Evolutionary conservation across 2,329 filamentous ascomycete genomes (phyloP).

Genomic region (Colletotrichum trifolii): DNA sequence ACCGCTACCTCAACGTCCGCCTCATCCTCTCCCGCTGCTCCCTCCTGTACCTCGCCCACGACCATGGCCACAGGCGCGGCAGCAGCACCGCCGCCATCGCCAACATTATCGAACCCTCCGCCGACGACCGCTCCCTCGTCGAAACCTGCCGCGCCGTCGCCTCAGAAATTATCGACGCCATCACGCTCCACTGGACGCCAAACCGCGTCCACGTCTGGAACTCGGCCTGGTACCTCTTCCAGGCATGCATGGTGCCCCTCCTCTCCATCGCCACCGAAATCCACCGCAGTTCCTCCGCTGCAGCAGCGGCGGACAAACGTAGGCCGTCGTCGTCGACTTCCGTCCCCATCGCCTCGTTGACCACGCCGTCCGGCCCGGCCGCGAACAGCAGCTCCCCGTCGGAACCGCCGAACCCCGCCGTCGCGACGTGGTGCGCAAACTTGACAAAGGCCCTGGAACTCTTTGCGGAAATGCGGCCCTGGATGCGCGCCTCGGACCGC

Average conservation of each 20-base stretch:
- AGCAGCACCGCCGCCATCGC: slow-evolving; percentile 18
- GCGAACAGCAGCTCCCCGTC: background rate
- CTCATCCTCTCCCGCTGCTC: slow-evolving; percentile 41
- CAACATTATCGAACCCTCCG: slow-evolving; percentile 5
- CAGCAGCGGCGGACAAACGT: slow-evolving; percentile 9
- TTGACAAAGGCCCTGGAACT: slow-evolving; percentile 41
- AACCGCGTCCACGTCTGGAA: slow-evolving; percentile 48
- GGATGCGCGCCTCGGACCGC: slow-evolving; percentile 43
- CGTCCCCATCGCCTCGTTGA: slow-evolving; percentile 8
- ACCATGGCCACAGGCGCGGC: slow-evolving; percentile 32
- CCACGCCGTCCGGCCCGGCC: slow-evolving; percentile 1
- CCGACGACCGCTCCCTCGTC: slow-evolving; percentile 40
- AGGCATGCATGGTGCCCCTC: slow-evolving; percentile 45
- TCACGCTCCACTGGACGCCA: slow-evolving; percentile 46
- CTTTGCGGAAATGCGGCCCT: slow-evolving; percentile 44
- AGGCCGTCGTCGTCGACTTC: background rate
- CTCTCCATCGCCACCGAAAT: slow-evolving; percentile 44
- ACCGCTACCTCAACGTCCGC: slow-evolving; percentile 45
- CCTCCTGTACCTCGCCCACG: slow-evolving; percentile 40
- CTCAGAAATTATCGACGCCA: slow-evolving; percentile 44
- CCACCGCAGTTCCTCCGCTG: background rate
- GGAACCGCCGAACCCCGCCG: background rate
- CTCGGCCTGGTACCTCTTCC: slow-evolving; percentile 47
- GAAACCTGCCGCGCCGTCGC: slow-evolving; percentile 42
- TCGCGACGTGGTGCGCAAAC: slow-evolving; percentile 40